phyloP scores from a whole-genome alignment of 1,284 basidiomycete species.

The Cutaneotrichosporon sp. region DNA sequence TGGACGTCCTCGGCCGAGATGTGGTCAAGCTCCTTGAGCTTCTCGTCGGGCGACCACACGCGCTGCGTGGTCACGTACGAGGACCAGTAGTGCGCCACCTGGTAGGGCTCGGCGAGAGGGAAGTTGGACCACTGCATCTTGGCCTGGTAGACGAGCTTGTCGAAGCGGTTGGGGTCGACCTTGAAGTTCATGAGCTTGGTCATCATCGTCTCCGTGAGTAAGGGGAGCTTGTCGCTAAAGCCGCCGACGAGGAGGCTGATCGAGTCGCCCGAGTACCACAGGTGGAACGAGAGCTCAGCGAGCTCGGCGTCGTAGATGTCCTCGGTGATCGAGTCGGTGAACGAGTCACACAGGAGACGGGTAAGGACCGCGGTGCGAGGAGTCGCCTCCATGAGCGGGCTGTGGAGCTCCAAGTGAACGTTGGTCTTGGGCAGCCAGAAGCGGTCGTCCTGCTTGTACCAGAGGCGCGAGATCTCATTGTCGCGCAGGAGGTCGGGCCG shows the following conservation, averaged over 20 bases:
- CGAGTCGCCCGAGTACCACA: conserved; percentile 68
- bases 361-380: conserved; percentile 50
- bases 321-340: conserved; percentile 86
- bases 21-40: conserved; percentile 70
- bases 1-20: conserved; percentile 73
- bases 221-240: conserved; percentile 91
- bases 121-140: conserved; percentile 72
- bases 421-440: conserved; percentile 90
- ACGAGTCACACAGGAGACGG: conserved; percentile 75
- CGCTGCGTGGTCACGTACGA: conserved; percentile 69
- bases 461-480: conserved; percentile 70
- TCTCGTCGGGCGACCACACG: conserved; percentile 80
- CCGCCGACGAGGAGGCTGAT: conserved; percentile 73
- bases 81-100: conserved; percentile 75
- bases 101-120: conserved; percentile 79
- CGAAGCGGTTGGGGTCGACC: conserved; percentile 72
- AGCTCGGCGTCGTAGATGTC: conserved; percentile 92
- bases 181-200: conserved; percentile 69
- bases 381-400: conserved; percentile 50
- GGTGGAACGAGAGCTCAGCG: conserved; percentile 80
- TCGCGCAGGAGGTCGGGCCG: conserved; percentile 75
- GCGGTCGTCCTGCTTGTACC: conserved; percentile 95
- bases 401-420: conserved; percentile 46
- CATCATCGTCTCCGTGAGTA: conserved; percentile 75
- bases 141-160: conserved; percentile 83